Evolutionary conservation across 2,329 filamentous ascomycete genomes (phyloP), one percentile per base, ranked within the genome.

Genomic region (Pseudopithomyces maydicus): DNA sequence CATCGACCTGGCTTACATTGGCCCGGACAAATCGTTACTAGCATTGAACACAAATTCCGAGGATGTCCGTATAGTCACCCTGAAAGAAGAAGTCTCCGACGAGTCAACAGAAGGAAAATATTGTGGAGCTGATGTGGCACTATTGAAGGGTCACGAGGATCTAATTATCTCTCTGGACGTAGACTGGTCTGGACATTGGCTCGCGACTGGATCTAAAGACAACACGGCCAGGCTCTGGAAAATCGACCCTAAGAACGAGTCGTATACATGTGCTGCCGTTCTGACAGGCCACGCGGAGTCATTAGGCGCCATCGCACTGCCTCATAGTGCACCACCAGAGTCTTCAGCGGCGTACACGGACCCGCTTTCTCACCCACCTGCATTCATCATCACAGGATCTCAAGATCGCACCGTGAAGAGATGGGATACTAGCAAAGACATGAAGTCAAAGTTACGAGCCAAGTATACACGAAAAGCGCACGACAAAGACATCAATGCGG

Each of bases 401-500:
- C 92, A 97, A 73, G 95, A 99, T 73, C 90, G 92, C 71, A 99
- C 95, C 0, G 85, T 99, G 66, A 99, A 99, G 80, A 88, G 90
- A 65, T 97, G 95, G 92, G 91, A 97, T 59, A 87, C 94, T 20
- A 68, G 63, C 22, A 74, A 75, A 56, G 73, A 73, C 23, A 75
- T 79, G 45, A 85, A 84, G 58, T 83, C 84, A 55, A 82, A 84
- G 10, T 79, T 87, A 10, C 81, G 87, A 65, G 91, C 91, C 39
- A 78, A 88, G 4, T 99, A 91, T 75, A 98, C 95, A 1, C 86
- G 95, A 55, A 96, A 97, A 76, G 95, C 95, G 1, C 95, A 99
- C 77, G 95, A 99, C 72, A 99, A 99, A 74, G 95, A 99, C 65
- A 99, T 99, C 77, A 99, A 99, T 68, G 92, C 95, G 2, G 85